phyloP scores from a whole-genome alignment of 2,329 filamentous ascomycete species.

The Beauveria rudraprayagi region DNA sequence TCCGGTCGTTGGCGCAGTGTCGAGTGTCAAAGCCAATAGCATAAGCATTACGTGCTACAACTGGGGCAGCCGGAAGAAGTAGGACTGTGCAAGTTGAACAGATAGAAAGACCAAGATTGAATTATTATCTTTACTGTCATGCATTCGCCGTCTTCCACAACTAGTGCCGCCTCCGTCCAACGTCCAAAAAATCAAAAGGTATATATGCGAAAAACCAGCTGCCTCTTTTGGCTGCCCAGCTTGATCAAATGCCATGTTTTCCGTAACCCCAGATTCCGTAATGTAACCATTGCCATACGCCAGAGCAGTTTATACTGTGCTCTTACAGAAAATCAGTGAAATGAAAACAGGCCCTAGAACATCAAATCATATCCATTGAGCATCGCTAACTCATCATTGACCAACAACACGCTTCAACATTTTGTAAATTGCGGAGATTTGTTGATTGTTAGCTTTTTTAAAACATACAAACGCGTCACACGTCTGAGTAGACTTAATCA shows the following conservation, averaged over 20 bases:
- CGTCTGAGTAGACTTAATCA: not conserved
- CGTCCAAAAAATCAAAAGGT: constrained; percentile 7
- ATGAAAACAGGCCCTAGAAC: not conserved
- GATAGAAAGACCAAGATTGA: not conserved
- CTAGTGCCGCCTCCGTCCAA: not conserved
- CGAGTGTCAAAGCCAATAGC: too few species aligned
- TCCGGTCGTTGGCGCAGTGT: not conserved
- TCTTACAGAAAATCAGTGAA: not conserved
- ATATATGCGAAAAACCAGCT: not conserved
- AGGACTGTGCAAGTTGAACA: not conserved
- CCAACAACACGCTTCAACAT: not conserved
- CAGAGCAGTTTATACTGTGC: not conserved
- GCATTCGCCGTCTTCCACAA: not conserved
- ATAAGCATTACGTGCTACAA: not conserved
- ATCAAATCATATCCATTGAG: not conserved
- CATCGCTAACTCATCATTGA: too few species aligned
- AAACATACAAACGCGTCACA: not conserved
- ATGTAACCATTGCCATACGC: not conserved
- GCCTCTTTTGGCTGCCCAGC: not conserved
- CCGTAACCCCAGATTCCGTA: not conserved
- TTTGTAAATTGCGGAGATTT: not conserved
- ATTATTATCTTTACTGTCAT: not conserved
- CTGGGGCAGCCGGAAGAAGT: not conserved
- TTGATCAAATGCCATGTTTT: not conserved
- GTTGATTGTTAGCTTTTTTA: not conserved